Evolutionary conservation across 1,284 basidiomycete species (phyloP), one percentile per base, ranked within the genome.

Genomic region (Leccinum pallidistipes): DNA sequence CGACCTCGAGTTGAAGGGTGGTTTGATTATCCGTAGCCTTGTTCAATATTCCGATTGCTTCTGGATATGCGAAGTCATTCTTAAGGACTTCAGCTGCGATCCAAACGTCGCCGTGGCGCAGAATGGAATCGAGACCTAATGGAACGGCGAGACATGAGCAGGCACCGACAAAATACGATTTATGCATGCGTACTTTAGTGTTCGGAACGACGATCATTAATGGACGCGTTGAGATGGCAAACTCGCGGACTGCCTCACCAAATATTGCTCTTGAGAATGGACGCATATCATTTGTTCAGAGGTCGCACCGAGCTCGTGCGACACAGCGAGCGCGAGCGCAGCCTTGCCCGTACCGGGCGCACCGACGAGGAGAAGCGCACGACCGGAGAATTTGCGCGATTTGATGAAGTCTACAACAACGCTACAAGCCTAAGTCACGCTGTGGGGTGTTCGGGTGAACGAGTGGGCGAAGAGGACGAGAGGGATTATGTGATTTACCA

Each of bases 341-440:
- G 97, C 99, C 81, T 99, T 95, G 18, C 95, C 95, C 3, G 95
- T 97, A 14, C 95, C 95, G 0, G 95, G 95, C 43, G 92, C 92
- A 56, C 95, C 95, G n/a, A 92, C 94, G 45, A 97, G 86, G 18
- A 97, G 77, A 40, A 97, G 79, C 0, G 94, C 95, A 55, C 94
- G 85, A 45, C 95, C 95, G 18, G 94, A 94, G 79, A 96, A 95
- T 74, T 92, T 94, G 69, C 91, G 88, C 65, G 89, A 89, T 73
- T 94, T 93, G 69, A 96, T 87, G 56, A 97, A 86, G 67, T 95
- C 92, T n/a, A 95, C 89, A 36, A 94, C 87, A 36, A 97, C 88
- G 29, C 94, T 93, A 67, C 94, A 96, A 31, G 94, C 94, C 92
- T 95, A 62, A n/a, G 1, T 36, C 34, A 36, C 34, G 34, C 34